These are phyloP conservation scores for Gentiana dahurica DNA, from an alignment of 257 asterid species.

Conservation along the genomic window DNA sequence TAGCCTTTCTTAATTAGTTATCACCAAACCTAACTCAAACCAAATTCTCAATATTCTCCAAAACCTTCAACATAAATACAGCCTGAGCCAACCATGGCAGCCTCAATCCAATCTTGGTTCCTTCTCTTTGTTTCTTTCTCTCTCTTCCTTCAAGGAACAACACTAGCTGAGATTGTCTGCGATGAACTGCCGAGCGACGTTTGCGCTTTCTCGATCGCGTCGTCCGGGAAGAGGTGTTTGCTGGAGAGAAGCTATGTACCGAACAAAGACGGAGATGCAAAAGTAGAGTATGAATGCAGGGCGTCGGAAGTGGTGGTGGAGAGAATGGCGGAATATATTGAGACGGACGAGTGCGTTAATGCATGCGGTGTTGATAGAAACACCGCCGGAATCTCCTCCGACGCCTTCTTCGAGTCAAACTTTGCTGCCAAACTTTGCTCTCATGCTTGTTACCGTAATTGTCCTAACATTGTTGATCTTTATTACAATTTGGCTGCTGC, in stretches of 20 bases:
- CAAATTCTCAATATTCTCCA: no score
- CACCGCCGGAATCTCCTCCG: constrained; percentile 26
- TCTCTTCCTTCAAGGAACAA: constrained; percentile 18
- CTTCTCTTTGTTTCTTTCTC: constrained; percentile 13
- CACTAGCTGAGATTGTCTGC: constrained; percentile 22
- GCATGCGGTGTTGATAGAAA: constrained; percentile 21
- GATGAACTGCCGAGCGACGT: constrained; percentile 13
- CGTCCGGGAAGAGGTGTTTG: constrained; percentile 24
- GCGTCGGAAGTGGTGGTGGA: constrained; percentile 16
- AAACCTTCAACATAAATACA: no score
- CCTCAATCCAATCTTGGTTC: no score
- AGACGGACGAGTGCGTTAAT: constrained; percentile 17
- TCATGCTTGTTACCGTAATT: constrained; percentile 13
- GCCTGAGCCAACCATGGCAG: no score
- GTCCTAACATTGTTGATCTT: constrained; percentile 34
- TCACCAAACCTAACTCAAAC: no score
- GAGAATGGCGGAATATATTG: constrained; percentile 6
- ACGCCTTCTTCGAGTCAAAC: constrained; percentile 12
- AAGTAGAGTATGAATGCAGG: constrained; percentile 14
- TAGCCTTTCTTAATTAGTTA: no score
- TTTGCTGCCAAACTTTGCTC: constrained; percentile 22
- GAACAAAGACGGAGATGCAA: constrained; percentile 3
- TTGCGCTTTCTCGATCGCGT: constrained; percentile 26
- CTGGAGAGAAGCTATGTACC: constrained; percentile 20
- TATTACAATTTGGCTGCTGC: constrained; percentile 24